Conservation (phyloP, 495 filamentous ascomycete species). For the Chaetomium tenue region DNA sequence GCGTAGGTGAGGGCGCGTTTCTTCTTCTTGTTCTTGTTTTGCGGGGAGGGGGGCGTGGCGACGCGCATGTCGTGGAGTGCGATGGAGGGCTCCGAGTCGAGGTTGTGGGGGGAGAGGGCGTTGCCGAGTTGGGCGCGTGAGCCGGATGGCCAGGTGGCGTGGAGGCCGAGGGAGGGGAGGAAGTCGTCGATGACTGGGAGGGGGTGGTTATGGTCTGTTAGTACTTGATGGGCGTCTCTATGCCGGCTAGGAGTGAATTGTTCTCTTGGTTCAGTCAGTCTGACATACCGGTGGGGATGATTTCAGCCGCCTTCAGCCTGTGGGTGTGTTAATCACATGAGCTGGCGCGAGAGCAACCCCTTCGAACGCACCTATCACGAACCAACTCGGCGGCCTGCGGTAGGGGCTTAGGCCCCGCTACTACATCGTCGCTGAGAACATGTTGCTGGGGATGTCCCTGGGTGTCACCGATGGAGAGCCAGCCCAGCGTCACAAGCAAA, state of each 20-base stretch:
- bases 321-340: not conserved
- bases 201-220: too few species aligned
- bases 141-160: conserved; percentile 50
- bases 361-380: conserved; percentile 1
- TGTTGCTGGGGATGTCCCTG: not conserved
- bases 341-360: too few species aligned
- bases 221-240: too few species aligned
- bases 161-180: conserved; percentile 51
- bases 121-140: conserved; percentile 59
- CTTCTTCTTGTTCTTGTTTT: not conserved
- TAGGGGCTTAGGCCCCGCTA: not conserved
- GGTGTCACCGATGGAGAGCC: not conserved
- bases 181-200: conserved; percentile 63
- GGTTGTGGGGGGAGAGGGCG: conserved; percentile 51
- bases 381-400: not conserved
- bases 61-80: conserved; percentile 27
- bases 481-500: not conserved
- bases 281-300: conserved; percentile 56
- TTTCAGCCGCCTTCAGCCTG: conserved; percentile 58
- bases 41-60: conserved; percentile 20
- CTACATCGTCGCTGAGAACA: not conserved
- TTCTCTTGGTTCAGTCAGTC: not conserved
- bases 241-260: not conserved
- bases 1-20: conserved; percentile 41
- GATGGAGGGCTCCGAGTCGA: conserved; percentile 53